A percentile compares a stretch with the other conserved stretches of the same genome.
Conservation (phyloP, 1,284 basidiomycete species). For the Caloboletus inedulis region DNA sequence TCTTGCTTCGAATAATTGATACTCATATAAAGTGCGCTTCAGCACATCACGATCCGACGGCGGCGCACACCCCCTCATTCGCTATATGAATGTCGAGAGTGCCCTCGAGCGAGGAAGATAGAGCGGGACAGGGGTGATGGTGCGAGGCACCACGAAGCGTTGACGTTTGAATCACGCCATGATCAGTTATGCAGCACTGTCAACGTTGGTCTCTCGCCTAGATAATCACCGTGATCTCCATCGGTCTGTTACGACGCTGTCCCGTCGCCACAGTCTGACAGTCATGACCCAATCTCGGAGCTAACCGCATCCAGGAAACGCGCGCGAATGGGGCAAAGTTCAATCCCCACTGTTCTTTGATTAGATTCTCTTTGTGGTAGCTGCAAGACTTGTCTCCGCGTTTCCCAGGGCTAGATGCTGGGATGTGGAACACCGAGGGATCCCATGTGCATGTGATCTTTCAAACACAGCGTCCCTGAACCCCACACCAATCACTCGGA, state of each 20-base stretch:
- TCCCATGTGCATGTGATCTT: neutral
- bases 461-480: neutral
- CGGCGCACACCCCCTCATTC: conserved; percentile 5
- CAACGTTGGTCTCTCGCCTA: conserved; percentile 3
- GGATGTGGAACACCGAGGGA: neutral
- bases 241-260: conserved; percentile 17
- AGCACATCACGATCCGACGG: conserved; percentile 7
- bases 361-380: conserved; percentile 11
- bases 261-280: too few species aligned
- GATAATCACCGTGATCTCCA: conserved; percentile 29
- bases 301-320: neutral
- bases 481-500: neutral
- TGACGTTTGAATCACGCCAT: neutral
- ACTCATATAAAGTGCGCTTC: neutral
- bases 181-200: neutral
- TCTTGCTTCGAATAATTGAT: conserved; percentile 8
- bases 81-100: conserved; percentile 11
- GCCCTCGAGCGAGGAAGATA: conserved; percentile 11
- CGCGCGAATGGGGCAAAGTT: neutral
- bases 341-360: conserved; percentile 1
- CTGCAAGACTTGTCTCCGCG: neutral
- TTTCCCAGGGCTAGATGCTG: neutral
- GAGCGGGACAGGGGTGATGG: conserved; percentile 5
- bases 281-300: neutral
- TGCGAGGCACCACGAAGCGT: conserved; percentile 4